These are phyloP conservation scores for Ophiocordyceps camponoti-floridani DNA, from an alignment of 2,329 filamentous ascomycete species.

Conservation along the genomic window DNA sequence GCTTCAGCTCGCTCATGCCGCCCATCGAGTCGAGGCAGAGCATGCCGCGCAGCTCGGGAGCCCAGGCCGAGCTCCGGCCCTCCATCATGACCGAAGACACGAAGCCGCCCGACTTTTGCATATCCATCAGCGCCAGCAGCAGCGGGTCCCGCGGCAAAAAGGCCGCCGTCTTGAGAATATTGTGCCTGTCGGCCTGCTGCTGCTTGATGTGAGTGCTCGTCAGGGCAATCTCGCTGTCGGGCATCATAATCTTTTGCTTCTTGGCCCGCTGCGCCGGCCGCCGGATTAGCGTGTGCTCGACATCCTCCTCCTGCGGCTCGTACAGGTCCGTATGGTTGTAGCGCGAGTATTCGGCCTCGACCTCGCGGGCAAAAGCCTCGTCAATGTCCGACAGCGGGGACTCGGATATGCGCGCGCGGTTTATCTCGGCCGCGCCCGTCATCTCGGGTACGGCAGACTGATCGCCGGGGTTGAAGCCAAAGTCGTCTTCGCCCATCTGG, in stretches of 20 bases:
- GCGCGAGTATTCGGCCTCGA: slow-evolving; percentile 38
- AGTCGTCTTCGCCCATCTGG: slow-evolving; percentile 41
- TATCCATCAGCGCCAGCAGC: slow-evolving; percentile 70
- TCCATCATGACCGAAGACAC: slow-evolving; percentile 75
- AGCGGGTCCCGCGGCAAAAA: slow-evolving; percentile 81
- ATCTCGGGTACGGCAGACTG: slow-evolving; percentile 37
- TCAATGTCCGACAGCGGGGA: slow-evolving; percentile 55
- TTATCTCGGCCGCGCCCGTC: slow-evolving; percentile 24
- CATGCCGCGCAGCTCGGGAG: slow-evolving; percentile 81
- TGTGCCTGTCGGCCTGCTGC: slow-evolving; percentile 70
- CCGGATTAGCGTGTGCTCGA: slow-evolving; percentile 39
- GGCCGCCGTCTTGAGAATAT: slow-evolving; percentile 65
- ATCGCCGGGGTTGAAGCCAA: slow-evolving; percentile 45
- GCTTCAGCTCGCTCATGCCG: slow-evolving; percentile 65
- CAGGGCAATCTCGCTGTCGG: slow-evolving; percentile 68
- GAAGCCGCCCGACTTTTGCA: slow-evolving; percentile 83
- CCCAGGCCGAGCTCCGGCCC: slow-evolving; percentile 63
- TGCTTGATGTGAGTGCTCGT: slow-evolving; percentile 63
- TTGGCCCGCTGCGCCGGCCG: slow-evolving; percentile 54
- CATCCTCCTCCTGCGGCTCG: slow-evolving; percentile 36
- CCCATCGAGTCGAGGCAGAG: slow-evolving; percentile 72
- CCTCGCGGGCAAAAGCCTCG: slow-evolving; percentile 39
- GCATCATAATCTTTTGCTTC: slow-evolving; percentile 63
- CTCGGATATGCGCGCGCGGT: slow-evolving; percentile 46
- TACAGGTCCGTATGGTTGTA: slow-evolving; percentile 40